Evolutionary conservation across 2,329 filamentous ascomycete genomes (phyloP), one percentile per base, ranked within the genome.

Genomic region (Stachybotrys elegans): DNA sequence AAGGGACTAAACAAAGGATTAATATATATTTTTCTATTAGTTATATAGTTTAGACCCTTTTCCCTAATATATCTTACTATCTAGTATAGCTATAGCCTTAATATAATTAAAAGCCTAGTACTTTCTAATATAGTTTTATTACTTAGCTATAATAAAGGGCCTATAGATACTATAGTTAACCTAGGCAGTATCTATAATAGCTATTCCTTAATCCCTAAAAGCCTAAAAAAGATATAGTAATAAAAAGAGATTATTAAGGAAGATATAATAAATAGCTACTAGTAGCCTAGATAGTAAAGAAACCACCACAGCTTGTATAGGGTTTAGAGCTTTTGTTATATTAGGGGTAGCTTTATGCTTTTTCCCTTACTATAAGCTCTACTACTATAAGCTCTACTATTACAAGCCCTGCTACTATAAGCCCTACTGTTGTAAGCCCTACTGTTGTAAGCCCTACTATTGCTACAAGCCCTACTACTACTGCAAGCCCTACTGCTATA

Each of bases 201-300:
- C 36, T 3, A 17, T 9, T 12, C 44, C 39, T 29, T n/a, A 12
- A 7, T 49, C 12, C 14, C 42, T 35, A 37, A 52, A 40, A 4
- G 11, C 22, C 7, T 32, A 17, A 27, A 48, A 46, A 35, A 48
- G 46, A 19, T 44, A 5, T 17, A 16, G 34, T 2, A 32, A 41
- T 0, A 42, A 49, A 25, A 51, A 51, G 20, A 52, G 46, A 41
- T 48, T 51, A 46, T 51, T 32, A 17, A n/a, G n/a, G n/a, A n/a
- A n/a, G n/a, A n/a, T n/a, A n/a, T n/a, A n/a, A n/a, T n/a, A n/a
- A n/a, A n/a, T 51, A 16, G 39, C 22, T 20, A 34, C 41, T 31
- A 20, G 32, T 17, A 53, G 49, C 31, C 9, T 11, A 36, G 47
- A 42, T 17, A 48, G 4, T 44, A 51, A 43, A 38, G 43, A 17